Conservation (phyloP, 768 basidiomycete species). For the Amylocystis lapponica region DNA sequence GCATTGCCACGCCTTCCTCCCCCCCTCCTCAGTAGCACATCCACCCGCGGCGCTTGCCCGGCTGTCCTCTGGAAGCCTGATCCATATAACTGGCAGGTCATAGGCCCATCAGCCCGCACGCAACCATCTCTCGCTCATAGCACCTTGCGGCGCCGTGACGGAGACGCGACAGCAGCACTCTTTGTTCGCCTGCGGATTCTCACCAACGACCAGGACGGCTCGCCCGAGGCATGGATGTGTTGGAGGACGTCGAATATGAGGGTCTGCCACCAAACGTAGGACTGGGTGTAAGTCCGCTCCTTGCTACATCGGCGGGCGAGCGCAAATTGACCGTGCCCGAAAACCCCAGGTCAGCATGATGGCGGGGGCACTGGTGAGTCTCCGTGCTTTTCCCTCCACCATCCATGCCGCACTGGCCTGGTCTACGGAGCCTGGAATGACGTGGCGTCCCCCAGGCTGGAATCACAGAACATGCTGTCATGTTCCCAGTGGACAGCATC, state of each 20-base stretch:
- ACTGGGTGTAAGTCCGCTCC: constrained; percentile 49
- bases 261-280: constrained; percentile 71
- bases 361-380: constrained; percentile 88
- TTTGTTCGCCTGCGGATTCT: too few relatives aligned
- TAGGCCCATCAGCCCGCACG: too few relatives aligned
- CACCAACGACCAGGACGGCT: too few relatives aligned
- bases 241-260: constrained; percentile 61
- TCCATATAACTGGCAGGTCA: too few relatives aligned
- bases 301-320: neutral
- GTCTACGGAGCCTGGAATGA: neutral
- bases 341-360: constrained; percentile 82
- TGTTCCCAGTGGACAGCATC: constrained; percentile 98
- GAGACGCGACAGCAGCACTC: too few relatives aligned
- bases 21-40: too few relatives aligned
- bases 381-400: neutral
- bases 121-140: too few relatives aligned
- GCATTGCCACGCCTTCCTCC: too few relatives aligned
- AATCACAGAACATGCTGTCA: constrained; percentile 97
- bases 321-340: constrained; percentile 8
- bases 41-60: too few relatives aligned
- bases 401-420: too few relatives aligned
- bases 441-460: constrained; percentile 61
- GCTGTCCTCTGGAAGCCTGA: too few relatives aligned
- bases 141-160: too few relatives aligned
- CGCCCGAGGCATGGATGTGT: constrained; percentile 35